These are phyloP conservation scores for Cryptococcus depauperatus DNA, from an alignment of 1,284 basidiomycete species.

Conservation along the genomic window DNA sequence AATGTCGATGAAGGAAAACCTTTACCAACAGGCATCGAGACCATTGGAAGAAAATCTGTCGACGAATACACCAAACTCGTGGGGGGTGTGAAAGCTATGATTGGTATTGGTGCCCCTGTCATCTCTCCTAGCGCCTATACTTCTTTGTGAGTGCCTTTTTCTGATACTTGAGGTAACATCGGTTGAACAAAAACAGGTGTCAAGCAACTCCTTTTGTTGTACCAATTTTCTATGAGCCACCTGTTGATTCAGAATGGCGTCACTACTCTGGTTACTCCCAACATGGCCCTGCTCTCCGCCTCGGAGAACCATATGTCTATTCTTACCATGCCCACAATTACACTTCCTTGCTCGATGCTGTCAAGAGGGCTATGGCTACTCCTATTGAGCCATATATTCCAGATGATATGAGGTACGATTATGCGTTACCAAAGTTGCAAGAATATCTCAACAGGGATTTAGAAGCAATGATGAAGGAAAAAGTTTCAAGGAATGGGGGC, in stretches of 20 bases:
- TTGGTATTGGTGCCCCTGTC: slow-evolving; percentile 33
- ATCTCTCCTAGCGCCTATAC: slow-evolving; percentile 36
- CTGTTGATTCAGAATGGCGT: slow-evolving; percentile 22
- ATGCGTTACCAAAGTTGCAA: slow-evolving; percentile 8
- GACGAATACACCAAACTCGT: slow-evolving; percentile 27
- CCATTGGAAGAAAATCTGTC: slow-evolving; percentile 18
- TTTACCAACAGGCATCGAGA: slow-evolving; percentile 29
- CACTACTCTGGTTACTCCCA: slow-evolving; percentile 24
- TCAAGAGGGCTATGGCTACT: slow-evolving; percentile 19
- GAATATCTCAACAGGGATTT: slow-evolving; percentile 20
- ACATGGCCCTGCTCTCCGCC: slow-evolving; percentile 30
- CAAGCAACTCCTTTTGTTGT: slow-evolving; percentile 38
- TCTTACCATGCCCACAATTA: slow-evolving; percentile 21
- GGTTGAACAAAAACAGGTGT: slow-evolving; percentile 15
- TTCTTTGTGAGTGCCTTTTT: slow-evolving; percentile 21
- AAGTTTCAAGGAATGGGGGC: slow-evolving; percentile 13
- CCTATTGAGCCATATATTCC: slow-evolving; percentile 27
- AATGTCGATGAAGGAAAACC: slow-evolving; percentile 16
- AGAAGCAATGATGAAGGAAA: slow-evolving; percentile 16
- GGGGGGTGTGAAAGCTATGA: slow-evolving; percentile 23
- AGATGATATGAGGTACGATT: slow-evolving; percentile 18
- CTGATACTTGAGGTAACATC: not conserved
- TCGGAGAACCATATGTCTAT: slow-evolving; percentile 39
- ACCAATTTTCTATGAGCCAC: slow-evolving; percentile 22
- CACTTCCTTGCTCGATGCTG: slow-evolving; percentile 14